These are phyloP conservation scores for Gossypium laxum DNA, from an alignment of 441 rosid species.

Conservation along the genomic window DNA sequence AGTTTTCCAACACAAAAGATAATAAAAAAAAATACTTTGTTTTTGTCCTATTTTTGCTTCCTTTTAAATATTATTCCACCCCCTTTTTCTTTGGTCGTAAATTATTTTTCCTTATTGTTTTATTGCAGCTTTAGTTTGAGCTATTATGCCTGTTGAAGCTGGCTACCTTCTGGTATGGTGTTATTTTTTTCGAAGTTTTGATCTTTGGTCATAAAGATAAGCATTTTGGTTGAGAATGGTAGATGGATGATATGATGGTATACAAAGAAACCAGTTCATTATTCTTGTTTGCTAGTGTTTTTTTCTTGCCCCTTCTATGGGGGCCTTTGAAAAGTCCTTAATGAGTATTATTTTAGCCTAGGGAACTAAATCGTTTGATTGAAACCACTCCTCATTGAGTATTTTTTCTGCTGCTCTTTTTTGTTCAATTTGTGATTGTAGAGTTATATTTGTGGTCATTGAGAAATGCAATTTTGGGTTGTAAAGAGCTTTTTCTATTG, in stretches of 20 bases:
- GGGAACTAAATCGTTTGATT: not conserved
- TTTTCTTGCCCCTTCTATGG: not conserved
- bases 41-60: conserved; percentile 8
- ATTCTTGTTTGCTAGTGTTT: not conserved
- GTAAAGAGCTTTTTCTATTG: not conserved
- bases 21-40: not conserved
- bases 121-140: not conserved
- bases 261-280: not conserved
- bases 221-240: not conserved
- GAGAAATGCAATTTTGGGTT: not conserved
- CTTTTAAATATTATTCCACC: not conserved
- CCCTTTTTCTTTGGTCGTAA: not conserved
- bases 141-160: not conserved
- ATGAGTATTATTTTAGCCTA: not conserved
- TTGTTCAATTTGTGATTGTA: no score
- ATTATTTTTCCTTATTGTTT: not conserved
- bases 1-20: not conserved
- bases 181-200: conserved; percentile 8
- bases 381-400: no score
- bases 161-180: not conserved
- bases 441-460: not conserved
- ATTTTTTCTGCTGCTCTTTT: no score
- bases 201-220: conserved; percentile 9
- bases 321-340: not conserved
- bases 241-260: not conserved